Evolutionary conservation across 495 filamentous ascomycete species (phyloP).

Genomic region (Lasiosphaeris hirsuta): DNA sequence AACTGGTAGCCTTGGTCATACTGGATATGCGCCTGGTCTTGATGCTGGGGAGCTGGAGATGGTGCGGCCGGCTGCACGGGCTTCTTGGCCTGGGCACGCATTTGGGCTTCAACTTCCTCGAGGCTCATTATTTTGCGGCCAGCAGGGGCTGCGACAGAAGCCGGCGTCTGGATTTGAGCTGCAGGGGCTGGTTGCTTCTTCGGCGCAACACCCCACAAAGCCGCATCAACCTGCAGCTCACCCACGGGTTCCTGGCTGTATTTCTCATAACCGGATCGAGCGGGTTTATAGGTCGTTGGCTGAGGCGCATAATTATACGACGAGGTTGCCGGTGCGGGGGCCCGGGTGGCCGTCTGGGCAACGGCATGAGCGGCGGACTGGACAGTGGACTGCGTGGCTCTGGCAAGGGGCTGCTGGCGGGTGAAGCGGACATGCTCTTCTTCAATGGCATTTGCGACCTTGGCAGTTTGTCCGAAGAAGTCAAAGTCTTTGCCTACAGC

Average conservation of each 20-base stretch:
- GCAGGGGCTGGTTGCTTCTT: constrained; percentile 49
- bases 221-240: constrained; percentile 87
- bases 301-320: constrained; percentile 42
- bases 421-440: constrained; percentile 84
- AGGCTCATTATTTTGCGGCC: constrained; percentile 89
- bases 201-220: constrained; percentile 77
- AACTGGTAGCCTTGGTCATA: constrained; percentile 26
- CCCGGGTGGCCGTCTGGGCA: constrained; percentile 27
- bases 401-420: constrained; percentile 55
- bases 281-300: constrained; percentile 50
- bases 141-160: constrained; percentile 25
- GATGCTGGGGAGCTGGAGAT: constrained; percentile 27
- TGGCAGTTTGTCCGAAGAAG: constrained; percentile 88
- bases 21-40: constrained; percentile 30
- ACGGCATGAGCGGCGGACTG: constrained; percentile 26
- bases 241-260: constrained; percentile 73
- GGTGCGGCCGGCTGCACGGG: constrained; percentile 33
- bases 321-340: constrained; percentile 27
- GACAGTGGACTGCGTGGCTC: constrained; percentile 33
- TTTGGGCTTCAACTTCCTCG: constrained; percentile 94
- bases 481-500: constrained; percentile 89
- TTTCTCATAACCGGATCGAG: constrained; percentile 80
- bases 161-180: constrained; percentile 24
- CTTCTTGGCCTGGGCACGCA: constrained; percentile 66
- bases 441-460: constrained; percentile 76